phyloP scores from a whole-genome alignment of 2,329 filamentous ascomycete genomes.

The Cercospora sojina region DNA sequence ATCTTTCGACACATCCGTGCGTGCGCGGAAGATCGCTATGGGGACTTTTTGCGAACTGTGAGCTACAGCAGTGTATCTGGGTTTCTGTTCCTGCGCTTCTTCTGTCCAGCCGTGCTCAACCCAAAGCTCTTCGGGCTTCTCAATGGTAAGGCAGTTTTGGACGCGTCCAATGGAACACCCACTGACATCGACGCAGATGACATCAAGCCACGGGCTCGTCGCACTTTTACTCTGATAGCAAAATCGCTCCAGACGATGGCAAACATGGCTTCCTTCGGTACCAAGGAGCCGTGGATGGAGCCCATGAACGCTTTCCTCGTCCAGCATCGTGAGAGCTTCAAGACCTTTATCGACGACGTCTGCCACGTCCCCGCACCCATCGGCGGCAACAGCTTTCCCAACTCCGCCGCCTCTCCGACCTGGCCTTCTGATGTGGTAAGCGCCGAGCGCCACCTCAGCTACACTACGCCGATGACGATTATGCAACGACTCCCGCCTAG shows the following conservation, averaged over 20 bases:
- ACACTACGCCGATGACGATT: slow-evolving; percentile 90
- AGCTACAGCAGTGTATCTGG: slow-evolving; percentile 93
- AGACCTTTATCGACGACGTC: slow-evolving; percentile 80
- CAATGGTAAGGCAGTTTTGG: slow-evolving; percentile 52
- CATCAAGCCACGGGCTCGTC: slow-evolving; percentile 76
- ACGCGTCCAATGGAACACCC: not conserved
- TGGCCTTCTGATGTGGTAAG: slow-evolving; percentile 32
- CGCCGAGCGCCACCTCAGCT: slow-evolving; percentile 47
- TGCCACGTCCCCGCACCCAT: slow-evolving; percentile 77
- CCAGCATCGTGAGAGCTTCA: slow-evolving; percentile 74
- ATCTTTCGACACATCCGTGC: slow-evolving; percentile 89
- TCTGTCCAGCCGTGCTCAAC: slow-evolving; percentile 93
- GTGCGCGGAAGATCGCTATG: slow-evolving; percentile 91
- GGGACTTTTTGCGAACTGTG: slow-evolving; percentile 84
- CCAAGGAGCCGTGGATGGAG: slow-evolving; percentile 98
- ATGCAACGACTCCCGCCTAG: slow-evolving; percentile 75
- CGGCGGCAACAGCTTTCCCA: slow-evolving; percentile 46
- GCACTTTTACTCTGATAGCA: slow-evolving; percentile 86
- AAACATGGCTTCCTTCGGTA: slow-evolving; percentile 87
- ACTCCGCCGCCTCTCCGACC: slow-evolving; percentile 28
- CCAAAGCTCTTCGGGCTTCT: slow-evolving; percentile 89
- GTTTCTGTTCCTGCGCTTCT: slow-evolving; percentile 91
- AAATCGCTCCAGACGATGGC: slow-evolving; percentile 89
- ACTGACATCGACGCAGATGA: slow-evolving; percentile 60
- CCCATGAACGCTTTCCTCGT: slow-evolving; percentile 90